Base-by-base conservation (phyloP, 441 rosid species). In the Pelargonium australe region DNA sequence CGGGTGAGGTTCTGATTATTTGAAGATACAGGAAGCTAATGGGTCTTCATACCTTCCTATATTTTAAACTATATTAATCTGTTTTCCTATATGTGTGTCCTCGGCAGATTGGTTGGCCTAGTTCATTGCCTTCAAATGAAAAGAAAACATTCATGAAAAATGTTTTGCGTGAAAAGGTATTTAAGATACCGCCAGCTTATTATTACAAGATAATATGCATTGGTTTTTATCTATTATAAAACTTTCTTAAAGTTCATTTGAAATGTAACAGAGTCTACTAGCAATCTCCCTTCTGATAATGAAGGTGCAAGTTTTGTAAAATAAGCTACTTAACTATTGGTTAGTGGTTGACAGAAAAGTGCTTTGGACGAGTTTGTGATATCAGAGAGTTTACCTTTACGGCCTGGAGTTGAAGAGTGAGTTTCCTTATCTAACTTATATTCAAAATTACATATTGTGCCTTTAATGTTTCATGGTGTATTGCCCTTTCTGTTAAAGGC, bases 91-190 rank as follows among this genome's bases (percentile, higher is more conserved):
- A 14, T 7, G 10, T 34, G 5, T 53, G 11, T 37, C 68, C 31
- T 13, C 55, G 75, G 73, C 85, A 93, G 95, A 91, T 91, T 82
- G 97, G 98, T 64, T 93, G 96, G 98, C 98, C 98, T 74, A 84
- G 88, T 67, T 88, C 95, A 13, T 75, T 93, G 84, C 97, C 98
- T 37, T 89, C 98, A 37, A 93, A 68, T 64, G 97, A 93, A 85
- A 89, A 89, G 78, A 80, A 76, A 62, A 10, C 86, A 8, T 91
- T 93, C 72, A 79, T 89, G 62, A 87, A 87, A 82, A 84, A 83
- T 47, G 81, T 89, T 57, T 63, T 93, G 79, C 80, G 76, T 58
- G 96, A 88, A 76, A 93, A 93, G 98, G 96, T 90, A 81, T 44
- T 1, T 12, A 6, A 1, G n/a, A 23, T 25, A 7, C n/a, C 28